Evolutionary conservation across 2,329 filamentous ascomycete genomes (phyloP), one percentile per base, ranked within the genome.

Genomic region (Phialophora macrospora): DNA sequence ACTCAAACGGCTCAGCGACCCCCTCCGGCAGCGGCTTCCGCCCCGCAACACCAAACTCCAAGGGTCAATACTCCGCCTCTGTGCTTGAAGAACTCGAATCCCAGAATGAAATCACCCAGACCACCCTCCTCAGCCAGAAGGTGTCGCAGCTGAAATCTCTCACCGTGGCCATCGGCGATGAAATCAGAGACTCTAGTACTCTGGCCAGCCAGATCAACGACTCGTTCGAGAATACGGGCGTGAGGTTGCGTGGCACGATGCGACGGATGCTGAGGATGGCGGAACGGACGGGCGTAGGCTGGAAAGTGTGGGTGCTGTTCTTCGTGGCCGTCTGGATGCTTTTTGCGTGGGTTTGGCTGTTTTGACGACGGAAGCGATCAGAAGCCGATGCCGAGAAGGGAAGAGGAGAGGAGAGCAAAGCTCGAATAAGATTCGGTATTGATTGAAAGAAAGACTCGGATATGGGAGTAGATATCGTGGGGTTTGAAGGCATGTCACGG

Each of bases 241-340:
- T 93, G 60, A 87, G 91, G 69, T 82, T 99, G 68, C 86, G 89
- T 52, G 93, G 94, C 61, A 98, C 96, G 20, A 98, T 99, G 95
- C 97, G 92, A 76, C 85, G 93, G 65, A 99, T 99, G 95, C 80
- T 98, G 71, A 77, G 94, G 61, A 99, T 99, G 95, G 95, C 95
- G 4, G 87, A 98, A 80, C 85, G 88, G 73, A 96, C 93, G 1
- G 95, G 95, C n/a, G 89, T 99, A 85, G 90, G 93, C 74, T 99
- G 95, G 95, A 94, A 87, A 79, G 90, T 93, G 64, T 99, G 95
- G 95, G 77, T 97, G 59, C 84, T 82, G 51, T 99, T 99, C 80
- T 97, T 99, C 77, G 84, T 87, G 5, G 90, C 88, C 41, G 91
- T 98, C 20, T 86, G 90, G 68, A 76, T 94, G 62, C 77, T 98